phyloP scores from a whole-genome alignment of 176 grass and related monocot species.

The Rhipidocladum racemiflorum region DNA sequence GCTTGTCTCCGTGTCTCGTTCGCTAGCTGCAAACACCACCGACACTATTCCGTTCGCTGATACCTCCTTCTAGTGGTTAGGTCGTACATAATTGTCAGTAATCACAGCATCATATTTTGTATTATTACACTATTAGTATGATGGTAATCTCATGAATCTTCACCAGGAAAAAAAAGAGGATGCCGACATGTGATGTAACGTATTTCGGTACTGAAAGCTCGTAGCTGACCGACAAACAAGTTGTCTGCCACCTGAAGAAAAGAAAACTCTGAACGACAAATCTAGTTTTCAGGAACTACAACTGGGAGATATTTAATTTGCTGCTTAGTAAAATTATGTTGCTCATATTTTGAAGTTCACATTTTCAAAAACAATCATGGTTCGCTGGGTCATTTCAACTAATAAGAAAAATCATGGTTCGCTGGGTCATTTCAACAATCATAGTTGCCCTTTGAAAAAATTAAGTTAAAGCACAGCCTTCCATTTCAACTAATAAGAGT shows the following conservation, averaged over 20 bases:
- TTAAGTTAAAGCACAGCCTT: neutral
- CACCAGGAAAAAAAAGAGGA: conserved; percentile 11
- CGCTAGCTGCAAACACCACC: conserved; percentile 23
- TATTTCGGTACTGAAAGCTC: conserved; percentile 3
- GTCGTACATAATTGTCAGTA: conserved; percentile 17
- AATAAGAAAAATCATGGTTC: neutral
- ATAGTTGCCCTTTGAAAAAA: neutral
- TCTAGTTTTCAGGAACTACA: neutral
- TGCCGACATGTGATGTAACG: neutral
- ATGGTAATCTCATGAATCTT: conserved; percentile 22
- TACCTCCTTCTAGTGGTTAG: conserved; percentile 13
- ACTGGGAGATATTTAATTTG: neutral
- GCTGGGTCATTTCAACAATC: no score
- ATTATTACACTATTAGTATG: conserved; percentile 6
- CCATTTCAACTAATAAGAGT: neutral
- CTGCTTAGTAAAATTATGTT: neutral
- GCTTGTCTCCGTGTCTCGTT: conserved; percentile 32
- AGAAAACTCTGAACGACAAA: neutral
- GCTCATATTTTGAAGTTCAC: neutral
- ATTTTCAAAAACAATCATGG: neutral
- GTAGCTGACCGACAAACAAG: neutral
- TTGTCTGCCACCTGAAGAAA: neutral
- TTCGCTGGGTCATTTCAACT: neutral
- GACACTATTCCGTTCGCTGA: conserved; percentile 8
- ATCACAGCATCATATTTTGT: neutral